Conservation (phyloP, 345 rosid species). For the Gynandropsis gynandra region DNA sequence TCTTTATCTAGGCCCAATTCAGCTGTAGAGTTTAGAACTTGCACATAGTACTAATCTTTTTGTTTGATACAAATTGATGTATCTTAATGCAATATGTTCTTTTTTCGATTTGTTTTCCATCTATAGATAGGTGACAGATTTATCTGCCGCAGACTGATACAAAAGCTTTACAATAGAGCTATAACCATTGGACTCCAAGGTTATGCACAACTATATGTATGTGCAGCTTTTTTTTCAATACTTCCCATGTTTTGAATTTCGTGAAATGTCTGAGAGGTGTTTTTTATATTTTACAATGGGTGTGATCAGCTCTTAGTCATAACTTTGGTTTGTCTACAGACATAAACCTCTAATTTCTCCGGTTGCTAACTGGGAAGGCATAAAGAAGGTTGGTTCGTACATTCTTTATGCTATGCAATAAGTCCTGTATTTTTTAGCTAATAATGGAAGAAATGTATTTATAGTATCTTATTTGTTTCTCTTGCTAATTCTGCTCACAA, state of each 20-base stretch:
- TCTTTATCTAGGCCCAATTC: neutral
- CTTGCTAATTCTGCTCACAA: constrained; percentile 9
- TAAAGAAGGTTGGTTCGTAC: constrained; percentile 51
- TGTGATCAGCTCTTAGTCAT: constrained; percentile 13
- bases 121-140: constrained; percentile 85
- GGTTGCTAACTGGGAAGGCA: constrained; percentile 96
- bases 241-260: constrained; percentile 17
- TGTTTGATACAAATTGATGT: no score
- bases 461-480: neutral
- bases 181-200: constrained; percentile 83
- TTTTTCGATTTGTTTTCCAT: constrained; percentile 12
- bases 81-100: constrained; percentile 8
- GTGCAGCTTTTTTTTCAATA: constrained; percentile 17
- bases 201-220: constrained; percentile 77
- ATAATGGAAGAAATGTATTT: neutral
- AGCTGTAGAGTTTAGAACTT: no score
- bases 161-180: constrained; percentile 76
- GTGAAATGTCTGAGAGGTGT: constrained; percentile 5
- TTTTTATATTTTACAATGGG: constrained; percentile 2
- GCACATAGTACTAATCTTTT: no score
- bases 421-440: no score
- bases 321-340: constrained; percentile 37
- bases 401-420: neutral
- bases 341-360: constrained; percentile 76
- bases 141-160: constrained; percentile 57